phyloP scores from a whole-genome alignment of 495 filamentous ascomycete genomes.

The Aspergillus coremiiformis region DNA sequence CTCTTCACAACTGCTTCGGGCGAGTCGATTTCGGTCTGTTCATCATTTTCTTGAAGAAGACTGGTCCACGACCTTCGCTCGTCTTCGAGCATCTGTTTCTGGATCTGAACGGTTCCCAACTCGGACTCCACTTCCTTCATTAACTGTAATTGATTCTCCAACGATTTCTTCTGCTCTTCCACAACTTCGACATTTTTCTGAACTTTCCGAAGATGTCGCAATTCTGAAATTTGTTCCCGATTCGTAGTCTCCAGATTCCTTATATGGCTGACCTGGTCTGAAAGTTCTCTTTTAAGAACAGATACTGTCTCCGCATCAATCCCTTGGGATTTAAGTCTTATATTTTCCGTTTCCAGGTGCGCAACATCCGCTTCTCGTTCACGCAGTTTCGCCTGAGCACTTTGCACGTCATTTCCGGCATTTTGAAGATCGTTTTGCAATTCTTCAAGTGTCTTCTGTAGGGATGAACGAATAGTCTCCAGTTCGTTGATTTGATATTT shows the following conservation, averaged over 20 bases:
- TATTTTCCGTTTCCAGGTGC: slow-evolving; percentile 70
- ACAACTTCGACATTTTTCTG: slow-evolving; percentile 87
- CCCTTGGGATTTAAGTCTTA: slow-evolving; percentile 73
- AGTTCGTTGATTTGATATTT: slow-evolving; percentile 65
- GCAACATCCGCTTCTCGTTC: slow-evolving; percentile 64
- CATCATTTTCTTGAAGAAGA: slow-evolving; percentile 64
- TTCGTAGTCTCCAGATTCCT: slow-evolving; percentile 72
- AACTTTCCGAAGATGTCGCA: slow-evolving; percentile 69
- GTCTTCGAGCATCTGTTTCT: slow-evolving; percentile 81
- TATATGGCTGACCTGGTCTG: slow-evolving; percentile 85
- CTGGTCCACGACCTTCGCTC: slow-evolving; percentile 81
- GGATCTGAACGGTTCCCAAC: slow-evolving; percentile 68
- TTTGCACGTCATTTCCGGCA: slow-evolving; percentile 55
- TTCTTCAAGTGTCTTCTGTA: slow-evolving; percentile 62
- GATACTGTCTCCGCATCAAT: slow-evolving; percentile 76
- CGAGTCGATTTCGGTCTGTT: slow-evolving; percentile 67
- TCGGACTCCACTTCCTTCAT: slow-evolving; percentile 69
- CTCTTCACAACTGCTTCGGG: slow-evolving; percentile 84
- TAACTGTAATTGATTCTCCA: slow-evolving; percentile 69
- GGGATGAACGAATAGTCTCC: slow-evolving; percentile 57
- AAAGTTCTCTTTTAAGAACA: slow-evolving; percentile 78
- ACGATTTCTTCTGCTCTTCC: slow-evolving; percentile 84
- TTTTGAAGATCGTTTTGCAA: slow-evolving; percentile 61
- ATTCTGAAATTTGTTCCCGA: slow-evolving; percentile 69
- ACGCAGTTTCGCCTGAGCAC: slow-evolving; percentile 57